phyloP scores from a whole-genome alignment of 345 rosid genomes.

The Draba incana region DNA sequence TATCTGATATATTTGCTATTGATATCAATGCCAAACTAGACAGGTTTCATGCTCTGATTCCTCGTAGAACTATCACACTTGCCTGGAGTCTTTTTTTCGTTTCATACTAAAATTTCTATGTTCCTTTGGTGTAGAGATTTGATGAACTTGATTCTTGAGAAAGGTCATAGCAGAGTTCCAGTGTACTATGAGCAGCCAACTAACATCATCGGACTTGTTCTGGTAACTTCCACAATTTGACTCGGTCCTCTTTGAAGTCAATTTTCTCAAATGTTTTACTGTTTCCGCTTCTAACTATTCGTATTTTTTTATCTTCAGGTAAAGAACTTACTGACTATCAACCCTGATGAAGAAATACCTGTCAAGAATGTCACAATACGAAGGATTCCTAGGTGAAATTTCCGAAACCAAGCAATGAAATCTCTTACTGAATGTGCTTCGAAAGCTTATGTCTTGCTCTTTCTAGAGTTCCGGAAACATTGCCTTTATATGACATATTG shows the following conservation, averaged over 20 bases:
- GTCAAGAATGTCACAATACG: conserved; percentile 87
- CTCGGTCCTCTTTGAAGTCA: no score
- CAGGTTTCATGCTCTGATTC: conserved; percentile 51
- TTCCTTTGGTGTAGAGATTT: conserved; percentile 53
- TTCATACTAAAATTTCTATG: conserved; percentile 2
- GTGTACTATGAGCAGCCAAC: conserved; percentile 89
- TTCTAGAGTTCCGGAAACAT: conserved; percentile 69
- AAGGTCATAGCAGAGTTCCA: conserved; percentile 98
- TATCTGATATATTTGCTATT: conserved; percentile 75
- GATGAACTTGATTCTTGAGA: conserved; percentile 87
- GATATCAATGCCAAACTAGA: conserved; percentile 85
- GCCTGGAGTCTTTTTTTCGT: conserved; percentile 16
- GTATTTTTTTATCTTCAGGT: conserved; percentile 46
- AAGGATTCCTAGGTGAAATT: conserved; percentile 78
- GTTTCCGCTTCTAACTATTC: conserved; percentile 11
- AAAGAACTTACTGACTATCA: conserved; percentile 81
- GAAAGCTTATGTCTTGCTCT: conserved; percentile 26
- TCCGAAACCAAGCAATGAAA: conserved; percentile 11
- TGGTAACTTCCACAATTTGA: conserved; percentile 49
- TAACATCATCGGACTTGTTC: conserved; percentile 87
- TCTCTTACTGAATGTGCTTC: conserved; percentile 11
- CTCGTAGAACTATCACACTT: conserved; percentile 15
- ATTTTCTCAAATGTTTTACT: not conserved
- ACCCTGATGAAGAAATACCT: conserved; percentile 79
- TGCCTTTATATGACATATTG: conserved; percentile 93